Evolutionary conservation across 352 stramenopile genomes (phyloP), one percentile per base, ranked within the genome.

Genomic region (Globisporangium perplexum): DNA sequence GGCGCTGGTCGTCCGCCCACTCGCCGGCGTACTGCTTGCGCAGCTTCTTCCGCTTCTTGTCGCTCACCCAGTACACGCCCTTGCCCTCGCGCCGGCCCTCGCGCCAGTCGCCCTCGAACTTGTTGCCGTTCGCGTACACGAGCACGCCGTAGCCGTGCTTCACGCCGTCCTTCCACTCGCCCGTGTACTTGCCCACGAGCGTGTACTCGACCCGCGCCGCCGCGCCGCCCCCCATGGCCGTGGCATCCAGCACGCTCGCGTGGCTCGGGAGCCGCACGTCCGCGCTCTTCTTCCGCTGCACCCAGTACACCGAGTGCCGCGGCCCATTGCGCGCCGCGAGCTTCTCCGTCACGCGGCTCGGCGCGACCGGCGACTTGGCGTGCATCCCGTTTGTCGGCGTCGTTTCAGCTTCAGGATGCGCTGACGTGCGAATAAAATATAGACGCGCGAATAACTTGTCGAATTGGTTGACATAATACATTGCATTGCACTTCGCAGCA

Each of bases 101-200:
- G 6, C 69, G 43, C 76, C 90, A 97, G 53, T 94, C 77, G 12
- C 90, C 91, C 59, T 96, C 74, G 63, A 96, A 97, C 53, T 90
- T 94, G 72, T 89, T 95, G 10, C 90, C 90, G 59, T 97, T 96
- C 14, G 83, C 74, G 52, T 92, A 96, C 35, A 93, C 57, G 38
- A 96, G 86, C 28, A 77, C 88, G 12, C 95, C 95, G 55, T 90
- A 90, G 7, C 95, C 95, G 67, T 98, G 88, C 63, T 97, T 96
- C 59, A 91, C 77, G 47, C 97, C 95, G 45, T 94, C 71, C 52
- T 86, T 85, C 93, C 93, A 98, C 59, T 97, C 76, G 24, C 95
- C 94, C 48, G 95, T 96, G 74, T 98, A 94, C 59, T 90, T 93
- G 39, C 77, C 78, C 26, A 78, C 55, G 39, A 88, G 49, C 24